phyloP scores from a whole-genome alignment of 139 green algal species.

The Diplosphaera chodatii region DNA sequence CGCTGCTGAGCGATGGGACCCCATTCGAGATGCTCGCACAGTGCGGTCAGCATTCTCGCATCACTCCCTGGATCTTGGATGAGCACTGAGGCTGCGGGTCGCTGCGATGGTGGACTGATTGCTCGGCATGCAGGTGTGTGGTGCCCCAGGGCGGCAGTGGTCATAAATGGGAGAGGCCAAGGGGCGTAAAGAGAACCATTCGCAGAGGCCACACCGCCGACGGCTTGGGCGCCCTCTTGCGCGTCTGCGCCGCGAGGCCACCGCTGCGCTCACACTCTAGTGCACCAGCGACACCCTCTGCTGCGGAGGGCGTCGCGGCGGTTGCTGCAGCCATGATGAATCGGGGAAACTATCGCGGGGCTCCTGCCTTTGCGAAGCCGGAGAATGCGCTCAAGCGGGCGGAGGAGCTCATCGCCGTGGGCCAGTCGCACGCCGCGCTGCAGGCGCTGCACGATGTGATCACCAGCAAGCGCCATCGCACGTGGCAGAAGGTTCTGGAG shows the following conservation, averaged over 20 bases:
- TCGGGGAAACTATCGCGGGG: neutral
- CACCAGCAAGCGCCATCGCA: conserved; percentile 91
- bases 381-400: conserved; percentile 98
- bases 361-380: conserved; percentile 71
- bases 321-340: neutral
- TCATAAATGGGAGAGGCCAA: too few relatives aligned
- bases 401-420: conserved; percentile 90
- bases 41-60: too few relatives aligned
- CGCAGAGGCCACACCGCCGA: neutral
- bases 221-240: neutral
- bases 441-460: conserved; percentile 93
- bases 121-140: too few relatives aligned
- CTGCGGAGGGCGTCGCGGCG: neutral
- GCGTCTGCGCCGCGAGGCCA: too few relatives aligned
- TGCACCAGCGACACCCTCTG: neutral
- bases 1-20: too few relatives aligned
- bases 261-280: neutral
- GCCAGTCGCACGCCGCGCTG: conserved; percentile 77
- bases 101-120: too few relatives aligned
- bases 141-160: too few relatives aligned
- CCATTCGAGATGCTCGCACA: too few relatives aligned
- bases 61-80: too few relatives aligned
- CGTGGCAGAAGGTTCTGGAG: conserved; percentile 90
- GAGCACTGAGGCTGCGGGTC: too few relatives aligned
- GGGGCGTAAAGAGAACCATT: too few relatives aligned